These are phyloP conservation scores for Mycena crocata DNA, from an alignment of 768 basidiomycete species.

Conservation along the genomic window DNA sequence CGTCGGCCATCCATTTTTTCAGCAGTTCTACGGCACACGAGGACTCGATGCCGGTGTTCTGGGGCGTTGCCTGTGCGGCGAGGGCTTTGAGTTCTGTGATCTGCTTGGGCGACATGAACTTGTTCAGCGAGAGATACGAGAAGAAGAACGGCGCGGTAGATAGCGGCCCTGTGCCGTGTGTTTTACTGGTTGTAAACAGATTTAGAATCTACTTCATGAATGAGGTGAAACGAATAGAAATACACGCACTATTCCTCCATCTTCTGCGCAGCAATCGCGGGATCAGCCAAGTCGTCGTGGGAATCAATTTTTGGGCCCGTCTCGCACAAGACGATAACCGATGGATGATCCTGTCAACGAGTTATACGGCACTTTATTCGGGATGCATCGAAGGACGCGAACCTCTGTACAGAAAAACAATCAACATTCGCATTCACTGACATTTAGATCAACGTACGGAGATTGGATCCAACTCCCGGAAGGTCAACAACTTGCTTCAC, in stretches of 20 bases:
- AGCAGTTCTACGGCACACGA: not conserved
- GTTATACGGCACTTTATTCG: too few species aligned
- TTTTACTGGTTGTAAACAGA: not conserved
- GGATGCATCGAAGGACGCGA: too few species aligned
- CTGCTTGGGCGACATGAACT: not conserved
- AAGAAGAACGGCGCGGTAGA: not conserved
- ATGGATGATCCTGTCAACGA: constrained; percentile 1
- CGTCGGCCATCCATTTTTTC: constrained; percentile 11
- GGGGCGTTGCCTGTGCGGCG: not conserved
- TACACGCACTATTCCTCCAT: constrained; percentile 5
- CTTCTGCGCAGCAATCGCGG: not conserved
- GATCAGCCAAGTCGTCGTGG: not conserved
- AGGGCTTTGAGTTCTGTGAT: not conserved
- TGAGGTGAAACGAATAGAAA: not conserved
- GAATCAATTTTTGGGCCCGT: constrained; percentile 1
- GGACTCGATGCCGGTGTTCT: constrained; percentile 3
- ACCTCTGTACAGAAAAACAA: too few species aligned
- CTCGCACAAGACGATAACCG: not conserved
- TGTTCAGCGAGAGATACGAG: constrained; percentile 1
- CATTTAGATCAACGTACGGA: too few species aligned
- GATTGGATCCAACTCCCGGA: too few species aligned
- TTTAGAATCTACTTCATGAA: not conserved
- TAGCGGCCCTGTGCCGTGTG: not conserved
- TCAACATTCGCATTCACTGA: too few species aligned
- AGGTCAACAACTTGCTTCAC: too few species aligned